A percentile compares a stretch with the other conserved stretches of the same genome.
Evolutionary conservation across 768 basidiomycete species (phyloP).

Genomic region (Calvatia gigantea): DNA sequence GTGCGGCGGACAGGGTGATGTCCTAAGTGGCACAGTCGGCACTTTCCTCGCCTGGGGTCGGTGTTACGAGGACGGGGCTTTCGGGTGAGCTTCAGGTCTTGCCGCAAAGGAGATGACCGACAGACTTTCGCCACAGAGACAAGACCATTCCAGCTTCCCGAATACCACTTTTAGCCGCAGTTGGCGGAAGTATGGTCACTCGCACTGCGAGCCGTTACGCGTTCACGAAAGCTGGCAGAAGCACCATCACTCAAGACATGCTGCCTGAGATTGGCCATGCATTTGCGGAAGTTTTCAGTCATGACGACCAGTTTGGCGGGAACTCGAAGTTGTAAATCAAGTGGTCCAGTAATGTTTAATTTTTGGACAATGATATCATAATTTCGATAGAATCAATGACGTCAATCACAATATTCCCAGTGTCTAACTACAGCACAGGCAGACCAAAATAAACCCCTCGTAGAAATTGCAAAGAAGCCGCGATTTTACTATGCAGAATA

Average conservation of each 20-base stretch:
- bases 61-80: slow-evolving; percentile 84
- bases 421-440: background rate
- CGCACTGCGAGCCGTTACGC: slow-evolving; percentile 77
- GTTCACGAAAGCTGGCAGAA: slow-evolving; percentile 72
- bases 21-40: slow-evolving; percentile 84
- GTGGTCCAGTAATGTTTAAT: too few species aligned
- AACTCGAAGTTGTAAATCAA: slow-evolving; percentile 25
- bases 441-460: background rate
- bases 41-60: slow-evolving; percentile 94
- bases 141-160: slow-evolving; percentile 50
- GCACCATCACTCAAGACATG: slow-evolving; percentile 82
- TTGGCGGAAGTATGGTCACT: slow-evolving; percentile 86
- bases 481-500: slow-evolving; percentile 1
- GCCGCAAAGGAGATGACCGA: background rate
- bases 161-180: slow-evolving; percentile 80
- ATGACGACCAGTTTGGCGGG: slow-evolving; percentile 34
- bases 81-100: slow-evolving; percentile 49
- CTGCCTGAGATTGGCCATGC: slow-evolving; percentile 60
- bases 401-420: too few species aligned
- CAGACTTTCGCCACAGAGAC: slow-evolving; percentile 37
- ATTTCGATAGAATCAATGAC: too few species aligned
- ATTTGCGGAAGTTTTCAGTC: slow-evolving; percentile 71
- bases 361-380: too few species aligned
- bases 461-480: background rate
- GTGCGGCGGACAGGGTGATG: slow-evolving; percentile 96